Conservation (phyloP, 441 rosid species). For the Gossypium aridum region DNA sequence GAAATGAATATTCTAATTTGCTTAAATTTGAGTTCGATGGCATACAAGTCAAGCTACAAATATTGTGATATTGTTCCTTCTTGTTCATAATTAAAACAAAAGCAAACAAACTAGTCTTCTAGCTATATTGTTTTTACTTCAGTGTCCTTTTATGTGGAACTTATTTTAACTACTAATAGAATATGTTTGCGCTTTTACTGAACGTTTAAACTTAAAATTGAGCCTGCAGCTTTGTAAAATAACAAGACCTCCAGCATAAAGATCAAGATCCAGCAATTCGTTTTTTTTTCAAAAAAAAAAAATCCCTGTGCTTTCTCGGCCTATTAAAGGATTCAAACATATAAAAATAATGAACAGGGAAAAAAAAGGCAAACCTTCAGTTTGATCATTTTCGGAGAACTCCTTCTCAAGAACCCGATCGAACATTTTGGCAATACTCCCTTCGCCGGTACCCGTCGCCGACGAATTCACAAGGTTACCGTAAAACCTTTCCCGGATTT, state of each 20-base stretch:
- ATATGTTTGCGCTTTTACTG: not conserved
- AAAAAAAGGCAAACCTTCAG: constrained; percentile 52
- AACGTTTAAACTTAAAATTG: not conserved
- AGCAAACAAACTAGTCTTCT: not conserved
- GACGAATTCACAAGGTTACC: constrained; percentile 74
- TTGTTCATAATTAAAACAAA: not conserved
- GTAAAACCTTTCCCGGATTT: constrained; percentile 78
- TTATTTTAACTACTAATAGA: not conserved
- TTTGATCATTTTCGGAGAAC: constrained; percentile 82
- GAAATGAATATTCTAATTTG: not conserved
- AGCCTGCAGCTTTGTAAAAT: not conserved
- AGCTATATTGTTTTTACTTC: not conserved
- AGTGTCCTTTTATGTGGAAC: not conserved
- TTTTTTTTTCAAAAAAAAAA: not conserved
- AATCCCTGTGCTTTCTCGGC: not conserved
- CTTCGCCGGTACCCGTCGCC: constrained; percentile 53
- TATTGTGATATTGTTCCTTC: not conserved
- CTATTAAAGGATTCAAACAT: not conserved
- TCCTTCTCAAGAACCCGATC: constrained; percentile 91
- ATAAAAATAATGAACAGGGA: not conserved
- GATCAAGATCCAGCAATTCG: not conserved
- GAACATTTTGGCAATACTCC: constrained; percentile 88
- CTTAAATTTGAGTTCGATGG: not conserved
- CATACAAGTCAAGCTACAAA: not conserved
- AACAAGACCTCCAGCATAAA: not conserved